These are phyloP conservation scores for Pyracantha coccinea DNA, from an alignment of 331 rosid species.

Conservation along the genomic window DNA sequence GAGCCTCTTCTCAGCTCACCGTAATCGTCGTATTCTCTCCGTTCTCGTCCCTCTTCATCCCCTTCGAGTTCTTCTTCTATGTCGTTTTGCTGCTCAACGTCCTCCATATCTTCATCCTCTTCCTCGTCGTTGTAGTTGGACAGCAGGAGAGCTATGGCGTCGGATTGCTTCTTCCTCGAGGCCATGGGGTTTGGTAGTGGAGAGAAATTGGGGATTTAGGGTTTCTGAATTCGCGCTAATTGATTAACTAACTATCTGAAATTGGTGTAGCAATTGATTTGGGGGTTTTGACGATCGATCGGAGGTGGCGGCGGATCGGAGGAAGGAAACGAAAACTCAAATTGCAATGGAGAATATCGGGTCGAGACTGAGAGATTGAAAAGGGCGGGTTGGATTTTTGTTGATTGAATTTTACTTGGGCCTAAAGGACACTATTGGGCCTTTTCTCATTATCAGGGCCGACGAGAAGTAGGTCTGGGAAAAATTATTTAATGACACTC, in stretches of 20 bases:
- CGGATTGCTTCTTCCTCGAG: slow-evolving; percentile 61
- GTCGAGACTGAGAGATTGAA: too few relatives aligned
- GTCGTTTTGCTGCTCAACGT: slow-evolving; percentile 8
- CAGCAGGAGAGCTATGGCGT: slow-evolving; percentile 64
- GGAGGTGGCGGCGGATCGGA: too few relatives aligned
- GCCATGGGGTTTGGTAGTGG: slow-evolving; percentile 31
- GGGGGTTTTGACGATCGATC: neutral
- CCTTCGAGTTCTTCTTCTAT: neutral
- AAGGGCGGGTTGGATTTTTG: too few relatives aligned
- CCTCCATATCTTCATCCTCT: slow-evolving; percentile 41
- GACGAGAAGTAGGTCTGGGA: neutral
- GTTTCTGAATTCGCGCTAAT: neutral
- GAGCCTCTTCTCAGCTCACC: slow-evolving; percentile 8
- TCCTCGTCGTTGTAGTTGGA: slow-evolving; percentile 78
- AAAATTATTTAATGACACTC: neutral
- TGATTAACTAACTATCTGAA: neutral
- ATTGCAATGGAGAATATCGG: neutral
- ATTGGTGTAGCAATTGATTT: neutral
- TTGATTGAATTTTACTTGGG: neutral
- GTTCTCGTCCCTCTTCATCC: slow-evolving; percentile 12
- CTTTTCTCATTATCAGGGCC: neutral
- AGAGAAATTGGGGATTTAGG: neutral
- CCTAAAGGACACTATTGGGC: neutral
- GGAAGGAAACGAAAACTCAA: neutral
- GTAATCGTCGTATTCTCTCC: slow-evolving; percentile 10